Base-by-base conservation (phyloP, 1,139 yeast genomes). In the Candida sp. region DNA sequence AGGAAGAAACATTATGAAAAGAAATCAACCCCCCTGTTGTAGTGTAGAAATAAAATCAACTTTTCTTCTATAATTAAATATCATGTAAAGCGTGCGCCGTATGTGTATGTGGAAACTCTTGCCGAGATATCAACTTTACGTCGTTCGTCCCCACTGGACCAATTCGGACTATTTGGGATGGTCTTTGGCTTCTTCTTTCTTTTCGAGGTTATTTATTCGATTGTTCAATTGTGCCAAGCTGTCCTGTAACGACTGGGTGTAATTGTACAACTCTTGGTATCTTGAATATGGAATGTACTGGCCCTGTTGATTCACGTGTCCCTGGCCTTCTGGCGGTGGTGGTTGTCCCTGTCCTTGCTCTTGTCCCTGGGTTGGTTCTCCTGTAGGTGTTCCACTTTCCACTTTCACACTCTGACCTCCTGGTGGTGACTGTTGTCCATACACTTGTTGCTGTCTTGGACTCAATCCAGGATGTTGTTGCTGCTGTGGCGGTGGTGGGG, bases 211-310 rank as follows among this genome's bases (percentile, higher is more conserved):
- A 3, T 45, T 32, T 26, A 63, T 53, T 30, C 65, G 41, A n/a
- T 51, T 49, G 47, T 69, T 72, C 62, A 74, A 67, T 27, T 53
- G 58, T 35, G 54, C 54, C 50, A 74, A 54, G 47, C 60, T 66
- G 26, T 66, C 68, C 54, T 73, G 75, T 27, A 74, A 58, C 1
- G 67, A 58, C 35, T 68, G 70, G 3, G 78, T 70, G 53, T 73
- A 73, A 7, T 62, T 58, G 26, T 72, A 69, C 47, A 74, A 63
- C 46, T 73, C 75, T 49, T 72, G 73, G 54, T 73, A 74, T 51
- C 63, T 63, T 3, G 67, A 62, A 49, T 68, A 54, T 11, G 70
- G 60, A 12, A 74, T 72, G 51, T 53, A 62, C 22, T 59, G 30
- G 31, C 40, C 40, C 9, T 39, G 45, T 11, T 57, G 60, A 22